phyloP scores from a whole-genome alignment of 768 basidiomycete species.

The Tulasnella sp. region DNA sequence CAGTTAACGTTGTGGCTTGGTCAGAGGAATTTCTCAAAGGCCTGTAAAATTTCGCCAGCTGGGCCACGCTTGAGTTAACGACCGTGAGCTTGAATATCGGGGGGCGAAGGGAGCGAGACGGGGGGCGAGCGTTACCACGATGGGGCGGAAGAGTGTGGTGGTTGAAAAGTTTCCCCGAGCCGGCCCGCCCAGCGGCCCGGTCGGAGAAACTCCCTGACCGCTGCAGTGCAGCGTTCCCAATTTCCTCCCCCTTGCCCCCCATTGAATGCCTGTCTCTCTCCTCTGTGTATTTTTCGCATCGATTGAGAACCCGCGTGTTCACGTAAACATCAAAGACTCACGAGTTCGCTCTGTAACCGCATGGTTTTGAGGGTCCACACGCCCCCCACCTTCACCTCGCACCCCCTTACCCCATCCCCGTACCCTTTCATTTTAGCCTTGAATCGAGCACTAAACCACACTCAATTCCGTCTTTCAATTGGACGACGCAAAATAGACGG shows the following conservation, averaged over 20 bases:
- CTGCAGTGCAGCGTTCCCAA: not conserved
- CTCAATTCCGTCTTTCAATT: not conserved
- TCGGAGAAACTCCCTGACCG: not conserved
- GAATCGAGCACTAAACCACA: not conserved
- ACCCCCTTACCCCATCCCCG: not conserved
- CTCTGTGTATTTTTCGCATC: not conserved
- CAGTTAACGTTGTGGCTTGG: not conserved
- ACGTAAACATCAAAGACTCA: slow-evolving; percentile 3
- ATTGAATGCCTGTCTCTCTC: not conserved
- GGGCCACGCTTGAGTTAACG: slow-evolving; percentile 9
- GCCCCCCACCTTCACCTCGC: not conserved
- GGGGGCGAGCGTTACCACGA: not conserved
- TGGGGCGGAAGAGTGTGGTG: not conserved
- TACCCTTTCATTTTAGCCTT: slow-evolving; percentile 10
- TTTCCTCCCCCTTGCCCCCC: not conserved
- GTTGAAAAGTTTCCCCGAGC: not conserved
- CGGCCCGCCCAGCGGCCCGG: not conserved
- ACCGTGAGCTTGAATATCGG: slow-evolving; percentile 11
- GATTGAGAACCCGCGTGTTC: not conserved
- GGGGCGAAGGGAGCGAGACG: too few species aligned
- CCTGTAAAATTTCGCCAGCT: not conserved
- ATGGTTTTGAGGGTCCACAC: slow-evolving; percentile 11
- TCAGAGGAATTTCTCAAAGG: not conserved
- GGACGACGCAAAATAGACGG: not conserved
- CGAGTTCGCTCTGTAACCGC: not conserved